Percentiles rank a stretch among this genome's conserved stretches.
These are phyloP conservation scores for Ilex paraguariensis DNA, from an alignment of 305 asterid genomes.

Conservation along the genomic window DNA sequence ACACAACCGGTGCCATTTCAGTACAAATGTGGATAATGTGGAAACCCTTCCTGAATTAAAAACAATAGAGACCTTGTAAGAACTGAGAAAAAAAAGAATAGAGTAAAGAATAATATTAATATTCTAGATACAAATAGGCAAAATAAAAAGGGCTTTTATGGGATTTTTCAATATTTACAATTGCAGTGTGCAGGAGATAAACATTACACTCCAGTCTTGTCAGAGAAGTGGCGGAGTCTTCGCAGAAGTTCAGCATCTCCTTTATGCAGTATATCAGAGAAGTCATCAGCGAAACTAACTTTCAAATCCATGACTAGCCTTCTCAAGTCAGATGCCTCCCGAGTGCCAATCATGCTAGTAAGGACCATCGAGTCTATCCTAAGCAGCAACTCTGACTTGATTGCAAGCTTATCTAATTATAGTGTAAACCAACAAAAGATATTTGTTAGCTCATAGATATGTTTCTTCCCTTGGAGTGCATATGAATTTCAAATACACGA, in stretches of 20 bases:
- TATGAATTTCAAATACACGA: background rate
- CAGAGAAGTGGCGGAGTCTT: slow-evolving; percentile 49
- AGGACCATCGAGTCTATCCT: slow-evolving; percentile 81
- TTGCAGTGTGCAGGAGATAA: slow-evolving; percentile 9
- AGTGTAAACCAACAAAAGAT: slow-evolving; percentile 13
- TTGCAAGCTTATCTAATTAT: slow-evolving; percentile 35
- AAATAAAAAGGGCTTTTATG: no score
- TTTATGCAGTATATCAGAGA: slow-evolving; percentile 33
- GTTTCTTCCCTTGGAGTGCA: background rate
- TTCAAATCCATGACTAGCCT: slow-evolving; percentile 52
- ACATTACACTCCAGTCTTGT: slow-evolving; percentile 41
- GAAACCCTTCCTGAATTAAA: slow-evolving; percentile 47
- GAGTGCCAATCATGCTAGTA: slow-evolving; percentile 48
- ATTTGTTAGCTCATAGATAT: background rate
- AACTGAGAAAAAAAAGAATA: slow-evolving; percentile 8
- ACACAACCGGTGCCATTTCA: slow-evolving; percentile 84
- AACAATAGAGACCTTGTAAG: slow-evolving; percentile 13
- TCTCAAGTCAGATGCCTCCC: slow-evolving; percentile 68
- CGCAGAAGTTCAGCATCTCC: slow-evolving; percentile 57
- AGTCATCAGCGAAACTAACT: slow-evolving; percentile 39
- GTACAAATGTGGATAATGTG: slow-evolving; percentile 79
- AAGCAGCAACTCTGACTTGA: slow-evolving; percentile 63
- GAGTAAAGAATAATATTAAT: background rate
- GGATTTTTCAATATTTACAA: no score
- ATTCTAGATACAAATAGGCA: no score